phyloP scores from a whole-genome alignment of 768 basidiomycete species.

The Neoboletus magnificus region DNA sequence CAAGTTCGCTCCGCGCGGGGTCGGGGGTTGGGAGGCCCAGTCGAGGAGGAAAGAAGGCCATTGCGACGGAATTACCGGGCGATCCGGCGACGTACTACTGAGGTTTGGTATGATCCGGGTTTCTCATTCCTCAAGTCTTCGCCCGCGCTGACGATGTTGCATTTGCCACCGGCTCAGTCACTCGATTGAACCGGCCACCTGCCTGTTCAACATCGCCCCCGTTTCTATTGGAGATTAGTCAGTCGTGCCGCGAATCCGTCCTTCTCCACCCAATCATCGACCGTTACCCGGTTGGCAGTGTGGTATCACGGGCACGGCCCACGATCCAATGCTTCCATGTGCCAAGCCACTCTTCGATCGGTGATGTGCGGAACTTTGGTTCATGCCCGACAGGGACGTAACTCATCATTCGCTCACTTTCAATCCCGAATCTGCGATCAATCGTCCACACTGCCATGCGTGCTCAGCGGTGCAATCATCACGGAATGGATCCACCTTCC shows the following conservation, averaged over 20 bases:
- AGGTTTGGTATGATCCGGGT: neutral
- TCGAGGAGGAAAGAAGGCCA: neutral
- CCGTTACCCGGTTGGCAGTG: neutral
- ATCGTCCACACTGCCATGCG: neutral
- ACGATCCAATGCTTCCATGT: neutral
- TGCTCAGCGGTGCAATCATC: neutral
- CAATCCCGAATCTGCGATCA: neutral
- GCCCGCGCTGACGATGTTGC: neutral
- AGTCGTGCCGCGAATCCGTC: neutral
- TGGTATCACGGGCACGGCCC: conserved; percentile 1
- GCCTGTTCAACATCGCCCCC: neutral
- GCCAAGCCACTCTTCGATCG: conserved; percentile 6
- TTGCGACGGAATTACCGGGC: neutral
- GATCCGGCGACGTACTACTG: neutral
- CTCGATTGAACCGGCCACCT: neutral
- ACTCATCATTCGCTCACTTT: neutral
- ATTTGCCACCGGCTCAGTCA: neutral
- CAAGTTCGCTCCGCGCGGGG: neutral
- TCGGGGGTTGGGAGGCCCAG: neutral
- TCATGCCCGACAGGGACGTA: neutral
- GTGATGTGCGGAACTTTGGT: neutral
- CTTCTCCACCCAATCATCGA: conserved; percentile 7
- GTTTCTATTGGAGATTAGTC: neutral
- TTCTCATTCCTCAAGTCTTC: neutral
- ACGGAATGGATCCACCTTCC: neutral